Evolutionary conservation across 2,329 filamentous ascomycete species (phyloP), one percentile per base, ranked within the genome.

Genomic region (Arthroderma sp.): DNA sequence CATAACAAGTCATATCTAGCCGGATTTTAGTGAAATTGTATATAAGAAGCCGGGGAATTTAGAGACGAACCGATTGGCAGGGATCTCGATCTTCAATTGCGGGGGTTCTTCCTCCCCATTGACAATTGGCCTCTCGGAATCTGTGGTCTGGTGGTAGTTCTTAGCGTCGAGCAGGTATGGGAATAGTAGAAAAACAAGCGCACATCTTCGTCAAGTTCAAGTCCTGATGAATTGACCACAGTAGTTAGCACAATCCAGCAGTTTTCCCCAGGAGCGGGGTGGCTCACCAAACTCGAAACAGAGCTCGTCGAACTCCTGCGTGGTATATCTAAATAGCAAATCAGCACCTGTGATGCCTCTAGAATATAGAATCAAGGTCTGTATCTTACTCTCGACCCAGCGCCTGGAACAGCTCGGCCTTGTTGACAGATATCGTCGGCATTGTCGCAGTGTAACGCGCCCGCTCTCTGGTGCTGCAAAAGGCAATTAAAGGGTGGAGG

Each of bases 401-500:
- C 63, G 85, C 87, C 70, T 93, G 81, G 75, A 84, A 96, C 62
- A 98, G 85, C 61, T 82, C 85, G 59, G 87, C 88, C 73, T 96
- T 98, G 73, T 96, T 85, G 57, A 96, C 88, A 56, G 82, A 76
- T 57, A 98, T 95, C 63, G 91, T 98, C 69, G 91, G 91, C 91
- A 95, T 95, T 49, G 64, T 78, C 66, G 61, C 54, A 57, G 47
- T 41, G 40, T 3, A 11, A 32, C 11, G 31, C 15, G 44, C 28
- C 36, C 32, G 27, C 15, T 22, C 15, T 22, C 15, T 22, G 3
- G 15, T 22, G 15, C 15, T 22, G 15, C 15, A 22, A 22, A 22
- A 22, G 15, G 15, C 15, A 22, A 22, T 22, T 22, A 1, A 22
- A 22, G 15, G 3, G 15, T 22, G 15, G 15, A 22, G 1, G 15